A percentile compares a stretch with the other conserved stretches of the same genome.
Evolutionary conservation across 192 early-diverging fungal genomes (phyloP).

Genomic region (Radiomyces spectabilis): DNA sequence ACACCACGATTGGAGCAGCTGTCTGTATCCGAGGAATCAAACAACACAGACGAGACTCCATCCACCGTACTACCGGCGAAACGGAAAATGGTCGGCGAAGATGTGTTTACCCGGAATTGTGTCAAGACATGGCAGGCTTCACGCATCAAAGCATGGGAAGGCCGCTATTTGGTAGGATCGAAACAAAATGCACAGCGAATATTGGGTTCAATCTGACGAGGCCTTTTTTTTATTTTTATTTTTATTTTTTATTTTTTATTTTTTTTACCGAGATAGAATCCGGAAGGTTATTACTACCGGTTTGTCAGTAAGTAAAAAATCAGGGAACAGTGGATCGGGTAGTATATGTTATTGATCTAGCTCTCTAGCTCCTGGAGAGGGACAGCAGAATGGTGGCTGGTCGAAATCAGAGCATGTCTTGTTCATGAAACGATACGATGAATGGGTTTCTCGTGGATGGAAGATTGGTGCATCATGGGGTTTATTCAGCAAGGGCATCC

Average conservation of each 20-base stretch:
- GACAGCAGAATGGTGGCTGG: conserved; percentile 46
- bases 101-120: conserved; percentile 32
- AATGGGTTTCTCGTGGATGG: conserved; percentile 35
- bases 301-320: conserved; percentile 50
- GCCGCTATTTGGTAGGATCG: conserved; percentile 2
- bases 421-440: conserved; percentile 43
- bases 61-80: too few relatives aligned
- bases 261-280: conserved; percentile 18
- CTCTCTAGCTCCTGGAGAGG: conserved; percentile 37
- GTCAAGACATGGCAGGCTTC: conserved; percentile 38
- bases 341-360: too few relatives aligned
- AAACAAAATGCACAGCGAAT: not conserved
- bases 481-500: conserved; percentile 40
- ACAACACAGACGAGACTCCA: too few relatives aligned
- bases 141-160: conserved; percentile 45
- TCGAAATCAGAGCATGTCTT: conserved; percentile 28
- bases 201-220: too few relatives aligned
- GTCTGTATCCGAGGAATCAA: too few relatives aligned
- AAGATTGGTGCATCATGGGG: conserved; percentile 52
- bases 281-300: conserved; percentile 47
- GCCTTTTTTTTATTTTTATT: not conserved
- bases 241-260: not conserved
- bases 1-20: too few relatives aligned
- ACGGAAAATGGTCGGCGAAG: conserved; percentile 20
- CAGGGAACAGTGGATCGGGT: too few relatives aligned